These are phyloP conservation scores for Sanghuangporus weigelae DNA, from an alignment of 1,284 basidiomycete genomes.

Conservation along the genomic window DNA sequence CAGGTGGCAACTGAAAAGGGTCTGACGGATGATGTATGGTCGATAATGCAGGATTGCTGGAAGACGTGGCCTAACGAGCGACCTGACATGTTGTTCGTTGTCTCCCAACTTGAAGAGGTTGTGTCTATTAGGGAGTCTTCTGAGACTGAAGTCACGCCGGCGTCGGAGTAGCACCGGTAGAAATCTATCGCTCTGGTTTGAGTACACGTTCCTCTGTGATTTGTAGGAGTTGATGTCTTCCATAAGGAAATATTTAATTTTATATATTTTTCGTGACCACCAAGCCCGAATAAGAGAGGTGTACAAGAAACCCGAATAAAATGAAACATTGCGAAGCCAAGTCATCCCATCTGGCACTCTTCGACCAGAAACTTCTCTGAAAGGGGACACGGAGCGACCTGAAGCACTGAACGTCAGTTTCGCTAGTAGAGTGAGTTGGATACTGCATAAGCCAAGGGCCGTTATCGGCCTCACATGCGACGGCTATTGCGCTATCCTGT, in stretches of 20 bases:
- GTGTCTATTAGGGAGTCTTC: too few species aligned
- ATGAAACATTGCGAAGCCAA: background rate
- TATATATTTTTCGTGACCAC: too few species aligned
- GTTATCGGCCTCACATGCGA: constrained; percentile 5
- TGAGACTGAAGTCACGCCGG: too few species aligned
- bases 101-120: background rate
- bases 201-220: too few species aligned
- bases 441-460: constrained; percentile 10
- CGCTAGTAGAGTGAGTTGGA: too few species aligned
- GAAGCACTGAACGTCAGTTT: background rate
- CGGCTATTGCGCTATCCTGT: constrained; percentile 10
- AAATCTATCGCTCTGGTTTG: too few species aligned
- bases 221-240: too few species aligned
- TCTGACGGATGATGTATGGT: constrained; percentile 1
- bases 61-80: background rate
- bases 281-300: background rate
- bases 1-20: background rate
- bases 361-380: background rate
- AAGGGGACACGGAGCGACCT: background rate
- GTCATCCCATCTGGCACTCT: background rate
- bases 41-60: constrained; percentile 10
- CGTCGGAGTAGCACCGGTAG: too few species aligned
- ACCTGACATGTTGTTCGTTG: constrained; percentile 2
- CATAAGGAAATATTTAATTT: too few species aligned
- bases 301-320: background rate